Base-by-base conservation (phyloP, 148 eudicot genomes). In the Fagopyrum esculentum region DNA sequence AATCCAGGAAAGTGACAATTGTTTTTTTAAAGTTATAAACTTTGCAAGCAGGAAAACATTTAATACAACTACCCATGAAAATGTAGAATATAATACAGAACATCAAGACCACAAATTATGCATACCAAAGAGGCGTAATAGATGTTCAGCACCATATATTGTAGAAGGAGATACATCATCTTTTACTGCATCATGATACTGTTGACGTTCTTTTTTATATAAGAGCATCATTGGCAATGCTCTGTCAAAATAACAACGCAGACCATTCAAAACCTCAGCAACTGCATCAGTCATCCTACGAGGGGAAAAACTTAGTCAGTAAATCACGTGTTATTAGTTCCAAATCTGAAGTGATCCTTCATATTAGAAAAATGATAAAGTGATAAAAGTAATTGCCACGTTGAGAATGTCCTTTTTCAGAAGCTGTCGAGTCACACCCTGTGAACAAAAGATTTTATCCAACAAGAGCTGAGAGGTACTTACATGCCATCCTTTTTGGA, bases 111-210 rank as follows among this genome's bases (percentile, higher is more conserved):
- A 35, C 40, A 35, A 35, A 35, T 35, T 35, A 35, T 35, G 78
- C 83, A 73, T 93, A 95, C 99, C 99, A 85, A 95, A 95, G 43
- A 95, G 89, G 61, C 99, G 99, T 74, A 95, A 78, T n/a, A 95
- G 86, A 88, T 95, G 99, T 77, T 95, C 97, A 74, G 99, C 99
- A 44, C 99, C 99, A 81, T 95, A 95, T 77, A 92, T 66, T 46
- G 84, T 85, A 74, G 99, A 92, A 47, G 99, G 99, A 75, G 99
- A 90, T 49, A 78, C 87, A 81, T 89, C 75, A 77, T 85, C 91
- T 66, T 80, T 79, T 79, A 92, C 84, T 76, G 88, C 82, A 54
- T 95, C 94, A 13, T 75, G 83, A 84, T 87, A 92, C 83, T 95
- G 99, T 71, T 81, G 87, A 43, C 97, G 87, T 82, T 95, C 99